Percentiles rank a stretch among this genome's conserved stretches.
phyloP scores from a whole-genome alignment of 2,329 filamentous ascomycete species.

The Epichloe sylvatica region DNA sequence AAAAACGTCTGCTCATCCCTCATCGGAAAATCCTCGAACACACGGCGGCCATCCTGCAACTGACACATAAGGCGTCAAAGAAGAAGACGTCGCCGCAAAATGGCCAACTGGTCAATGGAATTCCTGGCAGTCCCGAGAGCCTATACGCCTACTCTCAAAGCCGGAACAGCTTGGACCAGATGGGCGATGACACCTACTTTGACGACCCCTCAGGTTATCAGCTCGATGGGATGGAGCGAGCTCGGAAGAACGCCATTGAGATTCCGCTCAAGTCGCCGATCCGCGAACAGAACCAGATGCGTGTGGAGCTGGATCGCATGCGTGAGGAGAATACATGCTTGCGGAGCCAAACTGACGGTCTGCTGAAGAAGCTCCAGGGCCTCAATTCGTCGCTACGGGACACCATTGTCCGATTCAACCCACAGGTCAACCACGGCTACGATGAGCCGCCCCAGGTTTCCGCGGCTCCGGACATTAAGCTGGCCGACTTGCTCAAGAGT shows the following conservation, averaged over 20 bases:
- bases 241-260: slow-evolving; percentile 33
- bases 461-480: slow-evolving; percentile 18
- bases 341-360: slow-evolving; percentile 17
- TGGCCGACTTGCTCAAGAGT: slow-evolving; percentile 32
- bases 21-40: slow-evolving; percentile 72
- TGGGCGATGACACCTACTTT: slow-evolving; percentile 49
- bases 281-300: slow-evolving; percentile 38
- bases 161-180: slow-evolving; percentile 42
- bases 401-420: slow-evolving; percentile 51
- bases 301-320: slow-evolving; percentile 31
- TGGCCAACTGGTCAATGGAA: slow-evolving; percentile 34
- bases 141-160: slow-evolving; percentile 55
- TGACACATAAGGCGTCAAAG: slow-evolving; percentile 70
- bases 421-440: slow-evolving; percentile 35
- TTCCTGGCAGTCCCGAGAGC: slow-evolving; percentile 65
- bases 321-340: slow-evolving; percentile 32
- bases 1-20: slow-evolving; percentile 61
- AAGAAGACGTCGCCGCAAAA: slow-evolving; percentile 32
- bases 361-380: slow-evolving; percentile 44
- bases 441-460: slow-evolving; percentile 25
- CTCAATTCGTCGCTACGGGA: slow-evolving; percentile 54
- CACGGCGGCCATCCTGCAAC: slow-evolving; percentile 80
- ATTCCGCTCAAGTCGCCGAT: slow-evolving; percentile 45
- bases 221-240: slow-evolving; percentile 46
- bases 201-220: slow-evolving; percentile 65